Conservation (phyloP, 495 filamentous ascomycete genomes). For the Pyrenula aspistea region DNA sequence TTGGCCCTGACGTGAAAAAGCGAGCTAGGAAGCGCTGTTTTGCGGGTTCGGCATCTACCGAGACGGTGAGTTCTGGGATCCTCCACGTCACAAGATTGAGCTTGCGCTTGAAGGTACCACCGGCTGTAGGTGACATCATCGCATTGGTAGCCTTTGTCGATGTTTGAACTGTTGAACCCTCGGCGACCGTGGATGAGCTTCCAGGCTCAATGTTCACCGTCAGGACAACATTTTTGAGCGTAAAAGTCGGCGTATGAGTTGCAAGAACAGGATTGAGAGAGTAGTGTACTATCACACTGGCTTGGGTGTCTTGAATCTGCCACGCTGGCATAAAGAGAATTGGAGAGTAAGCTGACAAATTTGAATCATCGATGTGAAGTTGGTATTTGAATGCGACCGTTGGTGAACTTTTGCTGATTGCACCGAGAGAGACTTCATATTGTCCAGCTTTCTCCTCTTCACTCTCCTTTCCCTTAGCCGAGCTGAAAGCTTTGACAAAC, state of each 20-base stretch:
- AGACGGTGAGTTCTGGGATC: constrained; percentile 56
- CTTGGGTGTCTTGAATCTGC: constrained; percentile 72
- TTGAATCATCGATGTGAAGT: constrained; percentile 60
- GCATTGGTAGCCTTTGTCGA: constrained; percentile 30
- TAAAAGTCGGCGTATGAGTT: constrained; percentile 34
- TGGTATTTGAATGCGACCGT: constrained; percentile 91
- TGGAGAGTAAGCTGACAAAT: constrained; percentile 57
- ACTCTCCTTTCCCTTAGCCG: constrained; percentile 15
- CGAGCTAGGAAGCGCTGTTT: background rate
- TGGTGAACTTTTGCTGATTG: constrained; percentile 50
- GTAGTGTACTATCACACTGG: constrained; percentile 75
- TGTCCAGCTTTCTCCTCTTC: constrained; percentile 59
- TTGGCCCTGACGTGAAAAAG: background rate
- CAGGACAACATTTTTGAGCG: constrained; percentile 70
- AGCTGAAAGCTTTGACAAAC: constrained; percentile 59
- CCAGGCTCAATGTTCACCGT: constrained; percentile 59
- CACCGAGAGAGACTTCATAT: constrained; percentile 62
- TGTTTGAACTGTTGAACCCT: constrained; percentile 26
- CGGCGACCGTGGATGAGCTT: constrained; percentile 19
- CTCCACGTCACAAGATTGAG: constrained; percentile 83
- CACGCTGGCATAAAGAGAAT: constrained; percentile 68
- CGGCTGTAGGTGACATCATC: constrained; percentile 34
- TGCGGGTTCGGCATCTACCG: background rate
- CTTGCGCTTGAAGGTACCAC: constrained; percentile 68
- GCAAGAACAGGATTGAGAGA: constrained; percentile 57